These are phyloP conservation scores for Alternaria consortialis DNA, from an alignment of 2,329 filamentous ascomycete genomes.

Conservation along the genomic window DNA sequence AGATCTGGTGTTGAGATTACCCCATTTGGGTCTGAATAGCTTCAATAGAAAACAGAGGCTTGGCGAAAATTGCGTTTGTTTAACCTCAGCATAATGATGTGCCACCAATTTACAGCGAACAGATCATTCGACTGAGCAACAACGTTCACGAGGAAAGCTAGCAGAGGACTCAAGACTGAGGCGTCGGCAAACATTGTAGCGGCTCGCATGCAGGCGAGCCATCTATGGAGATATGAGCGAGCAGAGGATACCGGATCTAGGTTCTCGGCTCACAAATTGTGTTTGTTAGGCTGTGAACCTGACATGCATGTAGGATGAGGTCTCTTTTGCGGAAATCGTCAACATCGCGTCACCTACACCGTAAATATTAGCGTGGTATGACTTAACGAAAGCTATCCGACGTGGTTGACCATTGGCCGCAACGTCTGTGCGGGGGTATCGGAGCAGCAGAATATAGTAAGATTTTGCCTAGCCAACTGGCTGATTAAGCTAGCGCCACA, in stretches of 20 bases:
- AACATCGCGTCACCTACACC: background rate
- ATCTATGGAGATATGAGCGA: background rate
- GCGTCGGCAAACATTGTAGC: background rate
- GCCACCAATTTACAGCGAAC: background rate
- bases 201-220: slow-evolving; percentile 2
- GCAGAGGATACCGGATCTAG: background rate
- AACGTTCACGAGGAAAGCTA: background rate
- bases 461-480: background rate
- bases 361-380: background rate
- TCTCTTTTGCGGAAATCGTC: background rate
- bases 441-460: background rate
- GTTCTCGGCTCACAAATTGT: background rate
- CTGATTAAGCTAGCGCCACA: slow-evolving; percentile 20
- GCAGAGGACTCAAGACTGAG: background rate
- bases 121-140: background rate
- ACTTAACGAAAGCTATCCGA: background rate
- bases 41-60: slow-evolving; percentile 33
- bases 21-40: slow-evolving; percentile 43
- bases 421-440: background rate
- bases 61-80: slow-evolving; percentile 20
- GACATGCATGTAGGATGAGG: background rate
- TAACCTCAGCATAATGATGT: background rate
- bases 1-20: slow-evolving; percentile 22
- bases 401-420: background rate
- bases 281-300: background rate